Conservation (phyloP, 257 asterid genomes). For the Paraleonurus japonicus region DNA sequence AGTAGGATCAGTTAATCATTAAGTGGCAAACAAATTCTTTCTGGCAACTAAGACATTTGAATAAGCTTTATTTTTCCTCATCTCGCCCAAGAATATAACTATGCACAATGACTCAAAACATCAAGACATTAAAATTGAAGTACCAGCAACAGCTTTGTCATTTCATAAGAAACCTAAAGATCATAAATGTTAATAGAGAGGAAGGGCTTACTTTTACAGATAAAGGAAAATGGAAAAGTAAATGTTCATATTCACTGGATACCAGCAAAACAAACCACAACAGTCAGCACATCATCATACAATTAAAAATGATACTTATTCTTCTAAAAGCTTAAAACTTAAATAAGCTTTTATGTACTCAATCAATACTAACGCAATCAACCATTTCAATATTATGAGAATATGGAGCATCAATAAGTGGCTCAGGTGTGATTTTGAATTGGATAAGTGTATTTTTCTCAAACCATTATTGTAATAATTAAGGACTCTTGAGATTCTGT, state of each 20-base stretch:
- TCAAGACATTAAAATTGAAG: not conserved
- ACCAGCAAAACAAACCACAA: not conserved
- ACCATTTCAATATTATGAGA: not conserved
- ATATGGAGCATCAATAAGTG: not conserved
- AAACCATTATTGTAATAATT: not conserved
- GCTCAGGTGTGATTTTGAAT: not conserved
- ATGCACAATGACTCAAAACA: not conserved
- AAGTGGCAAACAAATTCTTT: not conserved
- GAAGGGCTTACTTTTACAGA: not conserved
- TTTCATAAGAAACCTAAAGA: not conserved
- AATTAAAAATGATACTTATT: not conserved
- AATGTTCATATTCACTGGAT: not conserved
- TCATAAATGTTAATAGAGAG: not conserved
- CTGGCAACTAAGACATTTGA: conserved; percentile 15
- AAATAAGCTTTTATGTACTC: not conserved
- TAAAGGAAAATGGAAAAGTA: not conserved
- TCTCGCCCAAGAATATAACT: not conserved
- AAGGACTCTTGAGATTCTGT: not conserved
- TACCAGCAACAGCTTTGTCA: not conserved
- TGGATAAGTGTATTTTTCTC: not conserved
- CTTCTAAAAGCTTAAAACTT: not conserved
- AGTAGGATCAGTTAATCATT: conserved; percentile 4
- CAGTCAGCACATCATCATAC: not conserved
- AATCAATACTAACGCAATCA: not conserved
- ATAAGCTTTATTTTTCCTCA: not conserved